These are phyloP conservation scores for Aspergillus mulundensis DNA, from an alignment of 495 filamentous ascomycete species.

Conservation along the genomic window DNA sequence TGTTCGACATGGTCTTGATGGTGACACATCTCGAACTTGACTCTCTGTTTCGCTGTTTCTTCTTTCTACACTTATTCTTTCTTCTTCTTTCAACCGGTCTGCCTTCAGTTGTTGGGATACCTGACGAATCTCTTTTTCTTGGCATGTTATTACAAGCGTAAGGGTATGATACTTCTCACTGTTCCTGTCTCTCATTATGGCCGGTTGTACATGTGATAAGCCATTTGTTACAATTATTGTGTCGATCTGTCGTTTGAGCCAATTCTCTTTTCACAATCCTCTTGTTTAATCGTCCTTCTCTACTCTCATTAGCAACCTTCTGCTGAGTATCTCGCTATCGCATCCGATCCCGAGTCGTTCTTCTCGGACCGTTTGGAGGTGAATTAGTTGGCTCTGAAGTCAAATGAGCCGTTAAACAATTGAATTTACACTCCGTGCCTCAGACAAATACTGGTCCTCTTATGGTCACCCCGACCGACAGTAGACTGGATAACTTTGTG, in stretches of 20 bases:
- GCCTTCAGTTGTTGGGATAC: constrained; percentile 26
- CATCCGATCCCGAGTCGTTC: constrained; percentile 7
- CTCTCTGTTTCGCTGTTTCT: constrained; percentile 9
- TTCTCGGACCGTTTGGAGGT: constrained; percentile 5
- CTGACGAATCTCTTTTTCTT: constrained; percentile 44
- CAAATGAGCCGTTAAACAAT: constrained; percentile 11
- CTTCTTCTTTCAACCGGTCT: constrained; percentile 19
- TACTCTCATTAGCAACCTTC: constrained; percentile 12
- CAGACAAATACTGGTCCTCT: neutral
- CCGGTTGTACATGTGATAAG: constrained; percentile 25
- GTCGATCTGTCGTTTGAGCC: constrained; percentile 15
- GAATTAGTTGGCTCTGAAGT: constrained; percentile 10
- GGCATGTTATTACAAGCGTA: constrained; percentile 27
- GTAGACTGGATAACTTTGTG: no score
- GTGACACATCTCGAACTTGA: constrained; percentile 12
- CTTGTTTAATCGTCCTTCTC: constrained; percentile 14
- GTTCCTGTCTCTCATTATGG: constrained; percentile 36
- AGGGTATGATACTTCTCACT: constrained; percentile 36
- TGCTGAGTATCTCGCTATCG: constrained; percentile 5
- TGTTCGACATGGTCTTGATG: constrained; percentile 20
- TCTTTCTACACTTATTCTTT: constrained; percentile 15
- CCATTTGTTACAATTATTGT: constrained; percentile 16
- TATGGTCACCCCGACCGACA: no score
- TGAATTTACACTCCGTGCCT: constrained; percentile 18
- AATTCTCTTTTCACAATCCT: constrained; percentile 18